phyloP scores from a whole-genome alignment of 2,329 filamentous ascomycete species.

The Colletotrichum musae region DNA sequence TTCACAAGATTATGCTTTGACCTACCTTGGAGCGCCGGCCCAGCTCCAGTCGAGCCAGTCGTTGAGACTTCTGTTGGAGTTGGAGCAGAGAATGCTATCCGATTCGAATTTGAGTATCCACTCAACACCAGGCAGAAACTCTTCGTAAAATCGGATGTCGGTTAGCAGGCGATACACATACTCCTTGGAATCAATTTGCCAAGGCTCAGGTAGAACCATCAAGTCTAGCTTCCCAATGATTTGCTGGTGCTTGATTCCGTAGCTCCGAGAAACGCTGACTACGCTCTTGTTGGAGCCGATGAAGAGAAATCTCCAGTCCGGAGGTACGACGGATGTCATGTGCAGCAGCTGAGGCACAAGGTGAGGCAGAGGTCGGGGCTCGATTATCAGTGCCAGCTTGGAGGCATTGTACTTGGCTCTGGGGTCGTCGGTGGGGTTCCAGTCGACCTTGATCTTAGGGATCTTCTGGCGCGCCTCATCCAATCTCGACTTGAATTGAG shows the following conservation, averaged over 20 bases:
- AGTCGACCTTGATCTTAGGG: slow-evolving; percentile 57
- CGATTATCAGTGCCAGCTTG: slow-evolving; percentile 68
- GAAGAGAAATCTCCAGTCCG: slow-evolving; percentile 70
- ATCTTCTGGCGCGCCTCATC: slow-evolving; percentile 58
- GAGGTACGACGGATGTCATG: slow-evolving; percentile 67
- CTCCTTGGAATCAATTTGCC: slow-evolving; percentile 63
- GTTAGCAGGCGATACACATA: slow-evolving; percentile 64
- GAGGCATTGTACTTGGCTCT: slow-evolving; percentile 60
- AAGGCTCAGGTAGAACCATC: slow-evolving; percentile 62
- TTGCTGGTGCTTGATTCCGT: slow-evolving; percentile 64
- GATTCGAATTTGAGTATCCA: slow-evolving; percentile 69
- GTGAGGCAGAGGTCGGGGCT: slow-evolving; percentile 62
- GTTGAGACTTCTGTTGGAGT: slow-evolving; percentile 65
- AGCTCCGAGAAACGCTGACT: slow-evolving; percentile 59
- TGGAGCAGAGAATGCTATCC: slow-evolving; percentile 71
- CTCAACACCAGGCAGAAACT: slow-evolving; percentile 64
- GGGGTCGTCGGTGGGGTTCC: slow-evolving; percentile 51
- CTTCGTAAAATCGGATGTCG: slow-evolving; percentile 66
- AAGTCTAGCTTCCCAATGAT: slow-evolving; percentile 67
- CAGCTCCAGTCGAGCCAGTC: slow-evolving; percentile 69
- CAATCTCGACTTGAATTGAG: slow-evolving; percentile 54
- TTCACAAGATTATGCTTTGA: slow-evolving; percentile 2
- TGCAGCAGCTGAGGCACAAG: slow-evolving; percentile 66
- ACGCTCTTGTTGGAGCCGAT: slow-evolving; percentile 65
- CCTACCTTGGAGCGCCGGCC: slow-evolving; percentile 66